Evolutionary conservation across 768 basidiomycete genomes (phyloP), one percentile per base, ranked within the genome.

Genomic region (Collybia sordida): DNA sequence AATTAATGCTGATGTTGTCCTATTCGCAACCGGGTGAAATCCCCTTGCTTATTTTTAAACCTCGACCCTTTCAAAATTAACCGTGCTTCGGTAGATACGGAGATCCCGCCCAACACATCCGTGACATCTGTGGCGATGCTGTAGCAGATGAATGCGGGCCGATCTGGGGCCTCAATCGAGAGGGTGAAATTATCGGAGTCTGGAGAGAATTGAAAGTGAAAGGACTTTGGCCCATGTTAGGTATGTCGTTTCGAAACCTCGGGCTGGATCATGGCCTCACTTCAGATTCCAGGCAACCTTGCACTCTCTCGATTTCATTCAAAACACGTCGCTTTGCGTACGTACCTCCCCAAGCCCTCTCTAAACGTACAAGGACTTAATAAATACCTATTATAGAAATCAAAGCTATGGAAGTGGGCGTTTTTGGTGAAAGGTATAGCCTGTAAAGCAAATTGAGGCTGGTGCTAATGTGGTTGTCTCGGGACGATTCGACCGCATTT

Each of bases 271-370:
- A 7, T 11, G 14, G 31, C 31, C 31, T 31, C 31, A 31, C 14
- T 31, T 14, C 11, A 31, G 3, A 21, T 47, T n/a, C 22, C 21
- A 47, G 45, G 45, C 5, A 47, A 47, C 44, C 58, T 69, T 39
- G 60, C 61, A 1, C 49, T 77, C 49, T 79, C 74, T 49, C 72
- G 83, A 5, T 84, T 81, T 69, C 73, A 81, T 61, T 84, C 85
- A 9, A 84, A 78, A 56, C 78, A 79, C 50, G 34, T 87, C 28
- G 85, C 83, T 0, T 68, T 87, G 42, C 83, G 84, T 87, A 59
- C 57, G 84, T 79, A 1, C 9, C 36, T 19, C 4, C 11, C 39
- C 21, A 6, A 43, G 40, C 25, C 21, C 19, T 12, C 5, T 17
- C 25, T 23, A 31, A 18, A 7, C 15, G 14, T 11, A 6, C 22